Conservation (phyloP, 2,329 filamentous ascomycete species). For the Tolypocladium pustulatum region DNA sequence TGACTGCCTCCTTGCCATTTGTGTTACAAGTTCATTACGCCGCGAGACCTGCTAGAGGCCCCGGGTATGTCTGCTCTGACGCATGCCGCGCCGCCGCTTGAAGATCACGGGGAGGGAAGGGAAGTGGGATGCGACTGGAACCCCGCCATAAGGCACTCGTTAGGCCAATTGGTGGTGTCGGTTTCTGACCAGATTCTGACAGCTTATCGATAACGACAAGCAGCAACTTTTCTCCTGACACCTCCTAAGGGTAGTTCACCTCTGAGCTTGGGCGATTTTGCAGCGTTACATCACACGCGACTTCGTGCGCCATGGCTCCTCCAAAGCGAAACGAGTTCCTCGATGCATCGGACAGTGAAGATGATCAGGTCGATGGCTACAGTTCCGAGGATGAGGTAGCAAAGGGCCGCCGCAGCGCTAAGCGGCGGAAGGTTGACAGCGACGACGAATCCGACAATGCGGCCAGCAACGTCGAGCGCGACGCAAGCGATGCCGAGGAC, state of each 20-base stretch:
- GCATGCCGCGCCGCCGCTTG: neutral
- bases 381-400: conserved; percentile 60
- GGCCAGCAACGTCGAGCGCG: conserved; percentile 20
- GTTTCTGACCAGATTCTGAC: neutral
- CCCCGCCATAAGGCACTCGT: neutral
- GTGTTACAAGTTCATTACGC: neutral
- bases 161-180: neutral
- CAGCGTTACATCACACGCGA: neutral
- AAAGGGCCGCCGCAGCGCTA: conserved; percentile 52
- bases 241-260: neutral
- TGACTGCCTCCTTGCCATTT: neutral
- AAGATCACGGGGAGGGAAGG: neutral
- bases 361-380: conserved; percentile 48
- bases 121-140: neutral
- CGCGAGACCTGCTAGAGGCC: neutral
- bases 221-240: conserved; percentile 1
- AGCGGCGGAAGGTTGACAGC: conserved; percentile 50
- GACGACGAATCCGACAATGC: conserved; percentile 24
- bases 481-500: conserved; percentile 16
- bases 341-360: conserved; percentile 46
- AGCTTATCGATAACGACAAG: neutral
- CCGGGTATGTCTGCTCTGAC: neutral
- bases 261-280: neutral
- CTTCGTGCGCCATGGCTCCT: conserved; percentile 41
- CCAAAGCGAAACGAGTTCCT: conserved; percentile 67